Base-by-base conservation (phyloP, 331 rosid species). In the Prunus yedoensis region DNA sequence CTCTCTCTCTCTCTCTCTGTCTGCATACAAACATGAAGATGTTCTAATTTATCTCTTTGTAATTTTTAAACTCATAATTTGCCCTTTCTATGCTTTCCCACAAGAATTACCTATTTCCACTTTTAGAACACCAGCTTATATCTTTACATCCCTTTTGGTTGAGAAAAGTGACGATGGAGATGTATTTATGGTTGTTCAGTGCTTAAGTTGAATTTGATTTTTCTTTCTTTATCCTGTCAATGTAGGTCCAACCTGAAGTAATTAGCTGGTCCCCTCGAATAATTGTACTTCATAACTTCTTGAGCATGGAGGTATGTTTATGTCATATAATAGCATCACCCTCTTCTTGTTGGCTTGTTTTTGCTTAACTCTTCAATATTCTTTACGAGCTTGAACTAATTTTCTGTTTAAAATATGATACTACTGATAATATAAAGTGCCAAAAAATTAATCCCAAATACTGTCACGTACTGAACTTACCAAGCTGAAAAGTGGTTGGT, bases 211-310 rank as follows among this genome's bases (percentile, higher is more conserved):
- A 73, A 9, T 30, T 16, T 66, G 52, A 70, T 38, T 8, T 21
- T 71, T 28, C 9, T 49, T 47, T 15, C n/a, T 25, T 11, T 83
- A 1, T 49, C 35, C 49, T 53, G 58, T 83, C 64, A 21, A 61
- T 77, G 58, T 80, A 94, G 99, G 86, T 94, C 77, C 92, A 90
- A 83, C 97, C 99, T 27, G 97, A 94, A 83, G 84, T 94, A 70
- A 83, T 94, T 74, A 94, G 88, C 91, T 94, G 97, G 99, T 88
- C 90, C 41, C 99, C 99, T 68, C 90, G 99, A 74, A 94, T 92
- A 77, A 90, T 94, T 82, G 78, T 94, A 71, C 89, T 92, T 47
- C 97, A 92, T 79, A 94, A 94, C 65, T 94, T 94, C 82, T 79
- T 94, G 81, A 94, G 99, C 86, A 70, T 41, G 75, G 93, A 94